Conservation (phyloP, 2,329 filamentous ascomycete genomes). For the Claviceps monticola region DNA sequence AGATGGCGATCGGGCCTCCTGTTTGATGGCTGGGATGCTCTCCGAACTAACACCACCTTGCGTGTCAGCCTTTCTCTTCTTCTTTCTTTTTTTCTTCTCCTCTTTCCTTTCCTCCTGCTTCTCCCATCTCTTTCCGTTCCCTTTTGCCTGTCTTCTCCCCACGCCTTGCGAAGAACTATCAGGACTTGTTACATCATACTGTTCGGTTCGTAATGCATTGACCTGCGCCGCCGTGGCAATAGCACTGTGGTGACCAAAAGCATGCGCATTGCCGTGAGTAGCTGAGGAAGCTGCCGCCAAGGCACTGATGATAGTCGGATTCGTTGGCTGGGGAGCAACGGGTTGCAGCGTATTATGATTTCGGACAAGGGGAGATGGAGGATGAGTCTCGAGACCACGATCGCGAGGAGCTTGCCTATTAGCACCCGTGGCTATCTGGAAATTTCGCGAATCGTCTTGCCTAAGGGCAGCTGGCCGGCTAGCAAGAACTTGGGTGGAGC, state of each 20-base stretch:
- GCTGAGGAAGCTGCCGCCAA: constrained; percentile 3
- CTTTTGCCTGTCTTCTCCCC: constrained; percentile 33
- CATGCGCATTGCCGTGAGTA: neutral
- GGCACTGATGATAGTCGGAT: constrained; percentile 44
- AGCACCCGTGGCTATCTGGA: constrained; percentile 6
- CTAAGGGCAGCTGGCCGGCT: constrained; percentile 24
- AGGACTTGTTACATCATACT: constrained; percentile 36
- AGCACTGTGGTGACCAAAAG: neutral
- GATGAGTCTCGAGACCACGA: constrained; percentile 18
- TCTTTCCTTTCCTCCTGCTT: constrained; percentile 37
- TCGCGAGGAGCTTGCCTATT: constrained; percentile 10
- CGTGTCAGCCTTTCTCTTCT: constrained; percentile 38
- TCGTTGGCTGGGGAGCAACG: constrained; percentile 61
- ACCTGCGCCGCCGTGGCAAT: constrained; percentile 35
- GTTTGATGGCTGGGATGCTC: constrained; percentile 43
- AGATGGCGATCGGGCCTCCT: constrained; percentile 50
- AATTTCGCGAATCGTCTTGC: constrained; percentile 19
- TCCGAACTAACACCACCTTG: constrained; percentile 32
- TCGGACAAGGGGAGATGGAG: constrained; percentile 50
- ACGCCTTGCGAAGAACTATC: constrained; percentile 45
- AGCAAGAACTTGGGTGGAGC: constrained; percentile 11
- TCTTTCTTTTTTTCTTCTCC: constrained; percentile 26
- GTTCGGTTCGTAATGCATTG: constrained; percentile 39
- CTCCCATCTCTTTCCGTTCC: constrained; percentile 28
- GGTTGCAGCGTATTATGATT: constrained; percentile 64